These are phyloP conservation scores for Eimeria maxima DNA, from an alignment of 169 alveolate species.

Conservation along the genomic window DNA sequence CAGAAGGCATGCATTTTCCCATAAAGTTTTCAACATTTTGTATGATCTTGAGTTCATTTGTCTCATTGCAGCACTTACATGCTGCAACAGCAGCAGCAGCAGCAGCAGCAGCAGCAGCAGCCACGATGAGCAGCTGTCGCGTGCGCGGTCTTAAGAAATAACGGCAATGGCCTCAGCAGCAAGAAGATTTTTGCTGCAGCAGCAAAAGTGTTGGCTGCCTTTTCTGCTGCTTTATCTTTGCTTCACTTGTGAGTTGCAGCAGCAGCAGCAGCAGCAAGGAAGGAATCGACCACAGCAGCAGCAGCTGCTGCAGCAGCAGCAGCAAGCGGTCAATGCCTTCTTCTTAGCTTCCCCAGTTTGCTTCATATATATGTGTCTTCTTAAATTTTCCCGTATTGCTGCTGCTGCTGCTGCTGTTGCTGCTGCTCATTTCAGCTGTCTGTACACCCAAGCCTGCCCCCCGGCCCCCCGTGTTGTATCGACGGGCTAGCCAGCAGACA, in stretches of 20 bases:
- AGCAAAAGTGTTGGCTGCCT: not conserved
- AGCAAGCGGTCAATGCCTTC: not conserved
- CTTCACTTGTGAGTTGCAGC: not conserved
- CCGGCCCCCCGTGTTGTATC: not conserved
- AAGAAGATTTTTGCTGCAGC: slow-evolving; percentile 9
- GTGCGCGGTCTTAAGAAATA: not conserved
- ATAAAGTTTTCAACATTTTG: not conserved
- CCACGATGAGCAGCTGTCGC: slow-evolving; percentile 6
- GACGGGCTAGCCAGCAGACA: not conserved
- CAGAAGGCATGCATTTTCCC: no score
- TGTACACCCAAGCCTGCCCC: not conserved
- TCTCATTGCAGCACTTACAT: not conserved
- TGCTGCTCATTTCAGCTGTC: not conserved
- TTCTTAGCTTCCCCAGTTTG: not conserved
- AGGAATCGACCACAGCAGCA: not conserved
- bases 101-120: slow-evolving; percentile 43
- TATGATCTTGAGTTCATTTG: not conserved
- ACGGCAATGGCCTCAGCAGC: slow-evolving; percentile 63
- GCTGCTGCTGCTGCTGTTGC: slow-evolving; percentile 1
- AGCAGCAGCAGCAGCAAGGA: not conserved
- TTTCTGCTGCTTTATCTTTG: not conserved
- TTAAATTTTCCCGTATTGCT: not conserved
- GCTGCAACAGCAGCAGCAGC: slow-evolving; percentile 6
- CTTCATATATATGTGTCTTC: not conserved
- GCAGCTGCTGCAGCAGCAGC: slow-evolving; percentile 1